These are phyloP conservation scores for Exophiala oligosperma DNA, from an alignment of 2,329 filamentous ascomycete species.

Conservation along the genomic window DNA sequence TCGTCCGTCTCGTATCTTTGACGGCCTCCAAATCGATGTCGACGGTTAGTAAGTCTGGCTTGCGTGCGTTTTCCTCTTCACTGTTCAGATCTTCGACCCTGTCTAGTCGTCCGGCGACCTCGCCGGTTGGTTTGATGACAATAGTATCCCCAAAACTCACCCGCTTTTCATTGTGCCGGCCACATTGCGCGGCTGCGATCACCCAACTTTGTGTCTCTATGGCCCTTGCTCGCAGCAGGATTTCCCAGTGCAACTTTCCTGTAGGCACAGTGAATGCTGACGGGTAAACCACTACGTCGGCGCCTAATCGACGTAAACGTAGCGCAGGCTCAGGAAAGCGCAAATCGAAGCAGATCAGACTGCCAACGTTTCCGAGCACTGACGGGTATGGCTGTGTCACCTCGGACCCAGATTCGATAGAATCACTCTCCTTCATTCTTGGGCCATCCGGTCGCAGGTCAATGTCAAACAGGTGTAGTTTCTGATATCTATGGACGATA, in stretches of 20 bases:
- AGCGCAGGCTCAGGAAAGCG: constrained; percentile 77
- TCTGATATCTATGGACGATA: constrained; percentile 71
- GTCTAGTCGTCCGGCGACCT: constrained; percentile 64
- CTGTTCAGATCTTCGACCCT: constrained; percentile 44
- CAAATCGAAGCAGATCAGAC: constrained; percentile 88
- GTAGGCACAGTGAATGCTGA: constrained; percentile 89
- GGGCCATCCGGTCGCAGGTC: constrained; percentile 53
- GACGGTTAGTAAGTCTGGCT: constrained; percentile 50
- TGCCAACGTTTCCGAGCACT: constrained; percentile 71
- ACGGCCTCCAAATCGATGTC: constrained; percentile 57
- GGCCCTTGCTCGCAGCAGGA: constrained; percentile 73
- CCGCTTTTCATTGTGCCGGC: constrained; percentile 71
- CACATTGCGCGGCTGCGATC: constrained; percentile 80
- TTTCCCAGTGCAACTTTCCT: constrained; percentile 82
- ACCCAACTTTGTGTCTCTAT: constrained; percentile 90
- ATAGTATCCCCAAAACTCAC: constrained; percentile 83
- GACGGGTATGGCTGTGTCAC: constrained; percentile 73
- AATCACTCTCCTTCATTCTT: constrained; percentile 62
- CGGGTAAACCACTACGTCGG: constrained; percentile 80
- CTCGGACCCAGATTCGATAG: constrained; percentile 64
- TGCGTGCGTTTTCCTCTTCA: constrained; percentile 28
- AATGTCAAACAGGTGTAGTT: constrained; percentile 86
- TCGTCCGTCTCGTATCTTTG: constrained; percentile 54
- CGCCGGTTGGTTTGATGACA: constrained; percentile 85
- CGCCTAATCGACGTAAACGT: constrained; percentile 63